Evolutionary conservation across 139 green algal genomes (phyloP), one percentile per base, ranked within the genome.

Genomic region (Micractinium conductrix): DNA sequence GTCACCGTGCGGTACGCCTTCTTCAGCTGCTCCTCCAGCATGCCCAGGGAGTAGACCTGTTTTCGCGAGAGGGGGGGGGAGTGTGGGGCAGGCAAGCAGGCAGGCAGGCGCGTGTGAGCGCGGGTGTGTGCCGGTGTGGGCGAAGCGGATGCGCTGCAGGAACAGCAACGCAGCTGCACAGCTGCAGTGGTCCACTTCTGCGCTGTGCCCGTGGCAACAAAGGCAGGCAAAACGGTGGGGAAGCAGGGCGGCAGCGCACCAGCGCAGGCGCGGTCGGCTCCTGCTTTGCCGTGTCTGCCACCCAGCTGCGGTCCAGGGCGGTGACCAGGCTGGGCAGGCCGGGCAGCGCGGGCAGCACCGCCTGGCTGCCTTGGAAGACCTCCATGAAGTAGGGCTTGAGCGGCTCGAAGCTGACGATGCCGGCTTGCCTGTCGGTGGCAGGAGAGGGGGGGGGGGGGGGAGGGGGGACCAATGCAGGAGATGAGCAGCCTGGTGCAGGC

Each of bases 1-100:
- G 97, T 99, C 44, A 98, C 95, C 42, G 93, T 88, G 90, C 97
- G 96, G 94, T 99, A 99, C 16, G 82, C 88, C 89, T 95, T 95
- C 26, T 87, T 76, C 24, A 94, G 74, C 74, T 71, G 43, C 24
- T 96, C 94, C 79, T 96, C 95, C 65, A 98, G 88, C 24, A 78
- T 38, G 7, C 83, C 37, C 72, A 99, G 86, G n/a, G 74, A 93
- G 87, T 94, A 97, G 6, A 95, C 43, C 87, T 90, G 87, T 42
- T 69, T 28, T 16, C 37, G 58, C 21, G 8, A 17, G 55, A n/a
- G n/a, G n/a, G n/a, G n/a, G n/a, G n/a, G n/a, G n/a, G n/a, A n/a
- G n/a, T n/a, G n/a, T n/a, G n/a, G n/a, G n/a, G n/a, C n/a, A n/a
- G n/a, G n/a, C n/a, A n/a, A n/a, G n/a, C n/a, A n/a, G n/a, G n/a